Base-by-base conservation (phyloP, 495 filamentous ascomycete genomes). In the Aspergillus kassunensis region DNA sequence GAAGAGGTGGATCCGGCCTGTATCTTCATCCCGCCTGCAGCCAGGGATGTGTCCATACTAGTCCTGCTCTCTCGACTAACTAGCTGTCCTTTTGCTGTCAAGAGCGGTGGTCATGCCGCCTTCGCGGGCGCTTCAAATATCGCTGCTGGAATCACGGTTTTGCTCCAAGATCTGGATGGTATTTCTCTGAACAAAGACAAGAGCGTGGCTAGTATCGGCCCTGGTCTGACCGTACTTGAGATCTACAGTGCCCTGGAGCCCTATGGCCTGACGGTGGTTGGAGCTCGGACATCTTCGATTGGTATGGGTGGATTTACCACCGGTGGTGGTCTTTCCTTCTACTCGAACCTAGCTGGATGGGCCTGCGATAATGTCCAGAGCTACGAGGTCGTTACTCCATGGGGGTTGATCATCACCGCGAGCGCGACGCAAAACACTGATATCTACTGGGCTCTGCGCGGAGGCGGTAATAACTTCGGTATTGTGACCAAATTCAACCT, bases 391-490 rank as follows among this genome's bases (percentile, higher is more conserved):
- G 78, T 83, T 8, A 65, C 83, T 7, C 75, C 71, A 0, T 65
- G 68, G 37, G 80, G 80, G 2, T 44, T 46, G 0, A 66, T 80
- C 16, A 56, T 76, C 33, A 71, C 77, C 31, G 79, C 72, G 35
- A 80, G 77, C 54, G 49, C 54, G 0, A 42, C 51, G 0, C 53
- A 53, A 0, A 65, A 78, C 36, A 5, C 67, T 0, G 78, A 81
- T 44, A 58, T 85, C 5, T 82, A 61, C 62, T 60, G 57, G 42
- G 79, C 81, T 4, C 70, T 84, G 2, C 79, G 80, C 35, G 81
- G 78, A 13, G 77, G 77, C 33, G 55, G 62, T 1, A 73, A 67
- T 51, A 83, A 82, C 59, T 81, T 82, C 54, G 78, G 78, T 8
- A 71, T 85, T 54, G 73, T 80, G n/a, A 79, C 80, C 6, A 47